These are phyloP conservation scores for Vitis cinerea DNA, from an alignment of 164 flowering plant genomes.

Conservation along the genomic window DNA sequence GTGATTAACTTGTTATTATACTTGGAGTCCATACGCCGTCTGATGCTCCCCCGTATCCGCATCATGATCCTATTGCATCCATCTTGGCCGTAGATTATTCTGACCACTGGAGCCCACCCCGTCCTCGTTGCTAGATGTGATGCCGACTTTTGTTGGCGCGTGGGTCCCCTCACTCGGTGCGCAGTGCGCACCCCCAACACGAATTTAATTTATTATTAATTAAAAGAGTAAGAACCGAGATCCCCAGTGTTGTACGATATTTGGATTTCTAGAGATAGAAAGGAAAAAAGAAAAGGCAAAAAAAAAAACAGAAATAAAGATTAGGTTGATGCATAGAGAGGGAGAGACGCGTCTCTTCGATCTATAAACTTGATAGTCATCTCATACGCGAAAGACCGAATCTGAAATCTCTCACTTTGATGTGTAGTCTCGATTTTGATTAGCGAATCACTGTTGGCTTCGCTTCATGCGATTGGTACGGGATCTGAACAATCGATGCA, in stretches of 20 bases:
- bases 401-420: no score
- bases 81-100: no score
- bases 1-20: no score
- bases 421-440: no score
- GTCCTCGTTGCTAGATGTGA: no score
- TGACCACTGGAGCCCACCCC: no score
- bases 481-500: slow-evolving; percentile 4
- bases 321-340: neutral
- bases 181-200: neutral
- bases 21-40: no score
- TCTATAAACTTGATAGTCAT: slow-evolving; percentile 2
- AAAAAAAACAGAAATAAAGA: no score
- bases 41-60: no score
- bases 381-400: neutral
- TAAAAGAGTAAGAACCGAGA: neutral
- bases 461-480: slow-evolving; percentile 21
- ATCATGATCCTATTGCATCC: no score
- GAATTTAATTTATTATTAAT: neutral
- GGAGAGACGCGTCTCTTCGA: slow-evolving; percentile 5
- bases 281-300: no score
- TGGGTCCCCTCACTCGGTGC: slow-evolving; percentile 2
- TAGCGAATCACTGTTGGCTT: neutral
- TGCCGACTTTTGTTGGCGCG: neutral
- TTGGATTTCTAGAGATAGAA: neutral
- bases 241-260: neutral